Conservation (phyloP, 169 alveolate species). For the Cryptosporidium parvum region DNA sequence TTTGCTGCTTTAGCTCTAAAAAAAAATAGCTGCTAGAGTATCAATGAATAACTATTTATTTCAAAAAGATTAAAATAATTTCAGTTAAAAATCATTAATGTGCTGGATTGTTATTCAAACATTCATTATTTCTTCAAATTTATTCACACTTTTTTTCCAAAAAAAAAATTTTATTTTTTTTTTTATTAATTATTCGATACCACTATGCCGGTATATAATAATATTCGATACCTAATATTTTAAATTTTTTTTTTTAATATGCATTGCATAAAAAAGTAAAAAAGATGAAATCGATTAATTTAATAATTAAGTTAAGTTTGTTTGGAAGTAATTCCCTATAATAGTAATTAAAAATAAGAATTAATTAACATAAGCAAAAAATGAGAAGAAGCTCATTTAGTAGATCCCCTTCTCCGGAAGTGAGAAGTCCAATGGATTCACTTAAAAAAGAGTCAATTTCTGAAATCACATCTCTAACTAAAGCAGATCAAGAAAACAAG, state of each 20-base stretch:
- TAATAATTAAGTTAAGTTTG: not conserved
- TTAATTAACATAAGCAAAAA: not conserved
- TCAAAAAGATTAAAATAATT: not conserved
- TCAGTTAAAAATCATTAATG: not conserved
- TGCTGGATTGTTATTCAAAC: not conserved
- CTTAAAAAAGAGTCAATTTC: not conserved
- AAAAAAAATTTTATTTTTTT: not conserved
- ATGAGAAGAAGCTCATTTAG: constrained; percentile 69
- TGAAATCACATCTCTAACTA: not conserved
- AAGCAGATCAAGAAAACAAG: not conserved
- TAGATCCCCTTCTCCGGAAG: constrained; percentile 64
- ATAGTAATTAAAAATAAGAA: not conserved
- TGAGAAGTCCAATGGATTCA: not conserved
- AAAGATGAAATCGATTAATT: not conserved
- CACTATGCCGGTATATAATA: not conserved
- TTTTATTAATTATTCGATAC: not conserved
- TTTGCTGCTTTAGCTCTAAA: not conserved
- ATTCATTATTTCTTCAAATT: not conserved
- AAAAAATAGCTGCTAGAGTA: not conserved
- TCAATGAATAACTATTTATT: not conserved
- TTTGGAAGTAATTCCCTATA: not conserved
- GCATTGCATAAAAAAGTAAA: too few species aligned
- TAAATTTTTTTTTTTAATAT: too few species aligned
- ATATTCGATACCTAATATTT: not conserved
- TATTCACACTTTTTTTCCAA: not conserved